A percentile compares a stretch with the other conserved stretches of the same genome.
Conservation (phyloP, 1,139 yeast species). For the Debaryomycetaceae sp. region DNA sequence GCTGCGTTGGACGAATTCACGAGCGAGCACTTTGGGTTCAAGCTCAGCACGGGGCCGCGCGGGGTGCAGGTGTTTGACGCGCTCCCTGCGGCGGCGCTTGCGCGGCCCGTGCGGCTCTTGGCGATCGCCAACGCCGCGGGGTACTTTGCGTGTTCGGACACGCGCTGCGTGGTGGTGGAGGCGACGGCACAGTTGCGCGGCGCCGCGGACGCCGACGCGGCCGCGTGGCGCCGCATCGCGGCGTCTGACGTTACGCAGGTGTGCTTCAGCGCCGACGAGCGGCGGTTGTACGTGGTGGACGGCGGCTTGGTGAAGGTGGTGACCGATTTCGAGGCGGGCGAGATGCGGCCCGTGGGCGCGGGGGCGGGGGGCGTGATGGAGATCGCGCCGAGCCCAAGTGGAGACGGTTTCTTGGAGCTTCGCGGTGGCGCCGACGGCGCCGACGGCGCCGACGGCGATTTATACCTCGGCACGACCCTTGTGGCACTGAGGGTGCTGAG, state of each 20-base stretch:
- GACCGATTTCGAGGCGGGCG: too few relatives aligned
- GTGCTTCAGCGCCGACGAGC: conserved; percentile 21
- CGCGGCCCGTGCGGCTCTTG: conserved; percentile 23
- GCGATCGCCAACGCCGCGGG: conserved; percentile 23
- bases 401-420: too few relatives aligned
- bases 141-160: conserved; percentile 32
- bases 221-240: conserved; percentile 6
- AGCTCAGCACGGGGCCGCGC: conserved; percentile 20
- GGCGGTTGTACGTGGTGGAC: conserved; percentile 19
- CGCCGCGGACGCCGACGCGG: conserved; percentile 1
- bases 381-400: too few relatives aligned
- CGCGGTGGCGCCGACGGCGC: too few relatives aligned
- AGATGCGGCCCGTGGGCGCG: too few relatives aligned
- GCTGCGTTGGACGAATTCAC: conserved; percentile 21
- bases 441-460: too few relatives aligned
- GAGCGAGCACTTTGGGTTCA: conserved; percentile 40
- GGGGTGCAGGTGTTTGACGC: conserved; percentile 27
- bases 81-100: conserved; percentile 19
- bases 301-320: conserved; percentile 11
- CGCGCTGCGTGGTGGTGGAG: conserved; percentile 18
- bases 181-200: conserved; percentile 11
- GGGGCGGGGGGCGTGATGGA: too few relatives aligned
- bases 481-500: not conserved
- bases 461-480: too few relatives aligned
- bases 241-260: conserved; percentile 19